Evolutionary conservation across 192 early-diverging fungal genomes (phyloP), one percentile per base, ranked within the genome.

Genomic region (Irineochytrium annulatum): DNA sequence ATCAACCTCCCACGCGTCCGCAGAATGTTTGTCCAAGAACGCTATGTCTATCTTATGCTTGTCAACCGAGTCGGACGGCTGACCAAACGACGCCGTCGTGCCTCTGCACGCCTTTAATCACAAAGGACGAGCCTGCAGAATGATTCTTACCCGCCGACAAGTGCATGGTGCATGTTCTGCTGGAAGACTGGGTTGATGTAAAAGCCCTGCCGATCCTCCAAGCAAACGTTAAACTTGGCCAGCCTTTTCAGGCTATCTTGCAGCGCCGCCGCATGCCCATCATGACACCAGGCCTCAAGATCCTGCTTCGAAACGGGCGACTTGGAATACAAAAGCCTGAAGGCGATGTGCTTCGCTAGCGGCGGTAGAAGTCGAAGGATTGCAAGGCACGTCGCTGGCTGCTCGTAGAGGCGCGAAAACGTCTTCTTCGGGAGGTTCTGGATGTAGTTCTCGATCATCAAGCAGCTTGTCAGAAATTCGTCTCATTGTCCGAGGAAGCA

Each of bases 351-450:
- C 63, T 89, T 89, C 31, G 88, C 88, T 2, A 95, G 74, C 30
- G 87, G 82, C 28, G 90, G 91, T 27, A 98, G 78, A 1, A 98
- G 82, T 17, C 62, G 80, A 49, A 95, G 90, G 37, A 94, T 88
- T 22, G 91, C 92, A 27, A 95, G 81, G 69, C 92, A 95, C 59
- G 95, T 94, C 31, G 93, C 90, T 8, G 95, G 92, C 45, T 91
- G 89, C 33, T 85, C 77, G 61, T 92, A 97, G 24, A 97, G 78
- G 0, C 85, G 72, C 27, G 86, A 80, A 65, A 91, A 85, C 29
- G 87, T 92, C 57, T 78, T 72, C 26, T 77, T 69, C 1, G 90
- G 89, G 34, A 97, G 80, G 22, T 52, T 44, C 52, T 80, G 57
- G 19, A 80, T 52, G 51, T 72, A 70, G 14, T n/a, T n/a, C n/a